Evolutionary conservation across 139 green algal species (phyloP).

Genomic region (Raphidocelis subcapitata): DNA sequence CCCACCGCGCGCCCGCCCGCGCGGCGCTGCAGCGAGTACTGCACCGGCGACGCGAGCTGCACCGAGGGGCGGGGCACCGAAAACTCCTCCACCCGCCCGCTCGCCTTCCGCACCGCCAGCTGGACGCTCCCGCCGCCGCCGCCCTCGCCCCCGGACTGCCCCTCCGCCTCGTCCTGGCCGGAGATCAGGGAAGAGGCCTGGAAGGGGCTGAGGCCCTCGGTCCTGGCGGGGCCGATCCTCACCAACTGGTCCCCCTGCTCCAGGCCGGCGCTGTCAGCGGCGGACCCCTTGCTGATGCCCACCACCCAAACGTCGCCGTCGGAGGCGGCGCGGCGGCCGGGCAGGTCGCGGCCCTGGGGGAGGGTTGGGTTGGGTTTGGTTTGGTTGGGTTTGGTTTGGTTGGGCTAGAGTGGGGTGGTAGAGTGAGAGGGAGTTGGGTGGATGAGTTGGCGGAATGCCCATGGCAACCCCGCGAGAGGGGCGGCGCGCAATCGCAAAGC

Average conservation of each 20-base stretch:
- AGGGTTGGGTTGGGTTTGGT: not conserved
- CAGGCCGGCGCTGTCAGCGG: constrained; percentile 72
- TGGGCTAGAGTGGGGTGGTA: too few species aligned
- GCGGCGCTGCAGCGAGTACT: constrained; percentile 27
- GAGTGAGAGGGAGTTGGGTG: too few species aligned
- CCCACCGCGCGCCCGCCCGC: constrained; percentile 8
- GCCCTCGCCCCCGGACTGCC: not conserved
- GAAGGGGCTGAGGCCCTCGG: constrained; percentile 23
- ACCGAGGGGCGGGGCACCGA: constrained; percentile 44
- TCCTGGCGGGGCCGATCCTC: constrained; percentile 50
- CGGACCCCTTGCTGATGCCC: constrained; percentile 76
- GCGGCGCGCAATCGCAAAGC: too few species aligned
- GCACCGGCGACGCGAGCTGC: constrained; percentile 39
- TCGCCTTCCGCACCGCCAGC: constrained; percentile 43
- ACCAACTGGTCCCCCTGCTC: constrained; percentile 87
- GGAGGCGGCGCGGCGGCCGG: not conserved
- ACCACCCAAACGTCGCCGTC: constrained; percentile 74
- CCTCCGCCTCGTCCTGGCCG: constrained; percentile 12
- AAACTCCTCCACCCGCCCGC: constrained; percentile 31
- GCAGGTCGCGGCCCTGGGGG: constrained; percentile 28
- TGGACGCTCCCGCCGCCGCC: not conserved
- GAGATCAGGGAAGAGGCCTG: constrained; percentile 35
- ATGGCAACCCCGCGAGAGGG: too few species aligned
- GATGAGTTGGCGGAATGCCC: too few species aligned
- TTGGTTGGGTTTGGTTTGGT: too few species aligned